phyloP scores from a whole-genome alignment of 2,329 filamentous ascomycete species.

The Colletotrichum plurivorum region DNA sequence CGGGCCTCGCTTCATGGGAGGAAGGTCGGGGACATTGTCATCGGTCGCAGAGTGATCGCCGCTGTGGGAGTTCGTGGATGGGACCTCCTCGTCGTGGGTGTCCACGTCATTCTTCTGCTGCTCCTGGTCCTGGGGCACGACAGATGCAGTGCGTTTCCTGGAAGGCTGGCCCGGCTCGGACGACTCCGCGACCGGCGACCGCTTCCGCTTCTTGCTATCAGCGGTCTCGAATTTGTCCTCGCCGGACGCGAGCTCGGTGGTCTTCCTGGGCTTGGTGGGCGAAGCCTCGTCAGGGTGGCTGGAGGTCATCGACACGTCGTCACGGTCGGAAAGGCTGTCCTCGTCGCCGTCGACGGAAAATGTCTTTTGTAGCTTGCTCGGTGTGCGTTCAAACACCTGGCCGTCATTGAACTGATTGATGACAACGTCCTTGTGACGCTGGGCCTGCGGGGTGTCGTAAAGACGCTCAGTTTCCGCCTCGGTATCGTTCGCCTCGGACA shows the following conservation, averaged over 20 bases:
- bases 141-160: constrained; percentile 68
- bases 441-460: constrained; percentile 85
- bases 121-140: constrained; percentile 55
- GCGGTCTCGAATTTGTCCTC: constrained; percentile 53
- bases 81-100: constrained; percentile 51
- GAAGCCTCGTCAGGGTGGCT: constrained; percentile 55
- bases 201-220: constrained; percentile 65
- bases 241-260: constrained; percentile 44
- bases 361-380: constrained; percentile 80
- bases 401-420: constrained; percentile 69
- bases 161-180: constrained; percentile 63
- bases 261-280: constrained; percentile 50
- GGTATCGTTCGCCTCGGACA: constrained; percentile 75
- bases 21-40: constrained; percentile 58
- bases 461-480: constrained; percentile 96
- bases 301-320: constrained; percentile 55
- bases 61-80: constrained; percentile 54
- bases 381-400: constrained; percentile 74
- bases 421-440: constrained; percentile 73
- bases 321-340: constrained; percentile 57
- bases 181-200: constrained; percentile 60
- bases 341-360: constrained; percentile 53
- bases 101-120: constrained; percentile 47
- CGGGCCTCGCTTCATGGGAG: constrained; percentile 56
- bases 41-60: constrained; percentile 61